Conservation (phyloP, 2,329 filamentous ascomycete species). For the Aspergillaceae sp. region DNA sequence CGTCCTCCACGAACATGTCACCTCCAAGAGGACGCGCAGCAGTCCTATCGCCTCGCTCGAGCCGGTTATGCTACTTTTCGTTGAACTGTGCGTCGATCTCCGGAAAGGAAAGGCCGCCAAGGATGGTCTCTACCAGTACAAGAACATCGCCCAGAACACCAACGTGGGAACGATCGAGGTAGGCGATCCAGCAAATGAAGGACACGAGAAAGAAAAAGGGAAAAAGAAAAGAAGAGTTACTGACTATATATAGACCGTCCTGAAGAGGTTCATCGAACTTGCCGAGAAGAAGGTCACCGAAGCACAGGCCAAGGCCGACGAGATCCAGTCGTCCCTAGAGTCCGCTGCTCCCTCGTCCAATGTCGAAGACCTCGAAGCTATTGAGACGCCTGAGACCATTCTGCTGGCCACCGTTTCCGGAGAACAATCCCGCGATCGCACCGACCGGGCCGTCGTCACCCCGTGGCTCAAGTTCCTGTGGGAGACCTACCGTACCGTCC, state of each 20-base stretch:
- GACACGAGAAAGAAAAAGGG: background rate
- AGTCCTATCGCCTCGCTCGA: constrained; percentile 92
- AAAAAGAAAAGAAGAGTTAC: background rate
- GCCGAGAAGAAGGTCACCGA: constrained; percentile 93
- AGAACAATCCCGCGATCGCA: constrained; percentile 94
- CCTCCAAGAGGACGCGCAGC: constrained; percentile 94
- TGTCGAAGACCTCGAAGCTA: constrained; percentile 91
- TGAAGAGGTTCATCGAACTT: constrained; percentile 96
- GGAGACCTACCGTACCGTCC: constrained; percentile 97
- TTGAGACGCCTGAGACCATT: constrained; percentile 95
- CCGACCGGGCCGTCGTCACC: constrained; percentile 94
- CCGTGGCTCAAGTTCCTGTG: constrained; percentile 99
- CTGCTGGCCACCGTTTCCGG: constrained; percentile 95
- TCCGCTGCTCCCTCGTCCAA: constrained; percentile 62
- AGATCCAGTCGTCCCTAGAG: constrained; percentile 82
- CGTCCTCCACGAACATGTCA: constrained; percentile 97
- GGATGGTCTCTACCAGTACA: constrained; percentile 98
- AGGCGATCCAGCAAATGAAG: constrained; percentile 10
- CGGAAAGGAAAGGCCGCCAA: constrained; percentile 98
- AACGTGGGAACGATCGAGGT: constrained; percentile 97
- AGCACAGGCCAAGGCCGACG: constrained; percentile 90
- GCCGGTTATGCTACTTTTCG: constrained; percentile 96
- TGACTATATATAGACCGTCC: constrained; percentile 55
- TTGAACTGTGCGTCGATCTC: constrained; percentile 92
- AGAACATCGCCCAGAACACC: constrained; percentile 98